A percentile compares a stretch with the other conserved stretches of the same genome.
These are phyloP conservation scores for Hymenoscyphus linearis DNA, from an alignment of 2,329 filamentous ascomycete genomes.

Conservation along the genomic window DNA sequence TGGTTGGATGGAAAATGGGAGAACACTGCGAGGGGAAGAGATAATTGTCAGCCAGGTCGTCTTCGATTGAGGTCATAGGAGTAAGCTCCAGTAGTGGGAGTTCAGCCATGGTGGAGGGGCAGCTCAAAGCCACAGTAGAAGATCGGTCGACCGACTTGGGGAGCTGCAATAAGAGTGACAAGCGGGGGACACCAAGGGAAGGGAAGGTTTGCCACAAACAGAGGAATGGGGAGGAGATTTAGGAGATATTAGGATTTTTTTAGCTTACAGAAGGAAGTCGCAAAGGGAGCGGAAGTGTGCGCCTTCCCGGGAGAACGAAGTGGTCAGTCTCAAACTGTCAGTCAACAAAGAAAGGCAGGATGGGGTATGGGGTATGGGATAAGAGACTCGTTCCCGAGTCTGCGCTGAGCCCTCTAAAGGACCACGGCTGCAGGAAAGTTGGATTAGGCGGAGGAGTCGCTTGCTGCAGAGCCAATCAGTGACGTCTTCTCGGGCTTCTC, in stretches of 20 bases:
- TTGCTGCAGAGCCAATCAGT: constrained; percentile 1
- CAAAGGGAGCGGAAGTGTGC: constrained; percentile 10
- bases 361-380: not conserved
- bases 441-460: not conserved
- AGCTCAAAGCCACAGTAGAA: not conserved
- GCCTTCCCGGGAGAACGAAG: constrained; percentile 21
- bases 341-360: constrained; percentile 11
- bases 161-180: not conserved
- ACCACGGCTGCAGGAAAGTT: not conserved
- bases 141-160: not conserved
- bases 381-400: not conserved
- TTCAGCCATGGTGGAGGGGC: not conserved
- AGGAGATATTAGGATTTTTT: not conserved
- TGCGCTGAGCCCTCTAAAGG: not conserved
- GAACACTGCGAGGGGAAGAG: constrained; percentile 20
- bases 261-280: constrained; percentile 25
- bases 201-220: not conserved
- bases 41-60: constrained; percentile 13
- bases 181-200: constrained; percentile 2
- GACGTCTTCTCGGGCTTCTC: not conserved
- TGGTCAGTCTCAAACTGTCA: not conserved
- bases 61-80: not conserved
- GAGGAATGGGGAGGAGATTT: constrained; percentile 3
- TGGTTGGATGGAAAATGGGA: constrained; percentile 17
- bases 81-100: not conserved